These are phyloP conservation scores for Tricladium varicosporioides DNA, from an alignment of 2,329 filamentous ascomycete genomes.

Conservation along the genomic window DNA sequence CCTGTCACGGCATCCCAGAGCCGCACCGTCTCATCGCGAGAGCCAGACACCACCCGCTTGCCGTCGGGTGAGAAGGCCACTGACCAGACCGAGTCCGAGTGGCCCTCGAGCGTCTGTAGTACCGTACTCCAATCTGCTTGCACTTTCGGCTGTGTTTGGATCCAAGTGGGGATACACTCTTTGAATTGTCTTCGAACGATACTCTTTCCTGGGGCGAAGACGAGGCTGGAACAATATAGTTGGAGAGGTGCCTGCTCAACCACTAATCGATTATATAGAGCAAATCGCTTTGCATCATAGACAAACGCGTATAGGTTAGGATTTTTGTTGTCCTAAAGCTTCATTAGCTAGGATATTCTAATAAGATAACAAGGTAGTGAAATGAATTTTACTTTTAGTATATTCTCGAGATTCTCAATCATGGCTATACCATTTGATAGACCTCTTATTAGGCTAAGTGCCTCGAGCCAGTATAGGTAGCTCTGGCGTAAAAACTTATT, in stretches of 20 bases:
- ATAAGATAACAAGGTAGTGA: too few species aligned
- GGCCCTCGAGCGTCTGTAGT: too few species aligned
- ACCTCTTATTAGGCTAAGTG: background rate
- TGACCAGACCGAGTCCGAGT: too few species aligned
- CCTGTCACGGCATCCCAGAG: too few species aligned
- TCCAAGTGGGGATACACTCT: conserved; percentile 8
- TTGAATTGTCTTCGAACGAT: conserved; percentile 22
- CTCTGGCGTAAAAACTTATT: background rate
- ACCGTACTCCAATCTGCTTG: conserved; percentile 5
- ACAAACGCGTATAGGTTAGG: conserved; percentile 2
- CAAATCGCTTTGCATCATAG: too few species aligned
- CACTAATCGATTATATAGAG: too few species aligned
- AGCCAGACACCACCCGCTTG: too few species aligned
- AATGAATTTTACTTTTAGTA: conserved; percentile 1
- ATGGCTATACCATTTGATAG: background rate
- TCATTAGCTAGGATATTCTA: conserved; percentile 35
- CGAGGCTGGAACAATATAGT: conserved; percentile 23
- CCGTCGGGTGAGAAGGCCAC: too few species aligned
- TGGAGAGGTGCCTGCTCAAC: conserved; percentile 32
- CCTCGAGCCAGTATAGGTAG: too few species aligned
- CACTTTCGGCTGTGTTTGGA: conserved; percentile 7
- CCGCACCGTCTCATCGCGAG: too few species aligned
- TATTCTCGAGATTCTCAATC: background rate
- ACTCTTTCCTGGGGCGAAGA: conserved; percentile 10
- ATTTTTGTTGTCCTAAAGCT: conserved; percentile 29